These are phyloP conservation scores for Tylopilus sp. DNA, from an alignment of 768 basidiomycete species.

Conservation along the genomic window DNA sequence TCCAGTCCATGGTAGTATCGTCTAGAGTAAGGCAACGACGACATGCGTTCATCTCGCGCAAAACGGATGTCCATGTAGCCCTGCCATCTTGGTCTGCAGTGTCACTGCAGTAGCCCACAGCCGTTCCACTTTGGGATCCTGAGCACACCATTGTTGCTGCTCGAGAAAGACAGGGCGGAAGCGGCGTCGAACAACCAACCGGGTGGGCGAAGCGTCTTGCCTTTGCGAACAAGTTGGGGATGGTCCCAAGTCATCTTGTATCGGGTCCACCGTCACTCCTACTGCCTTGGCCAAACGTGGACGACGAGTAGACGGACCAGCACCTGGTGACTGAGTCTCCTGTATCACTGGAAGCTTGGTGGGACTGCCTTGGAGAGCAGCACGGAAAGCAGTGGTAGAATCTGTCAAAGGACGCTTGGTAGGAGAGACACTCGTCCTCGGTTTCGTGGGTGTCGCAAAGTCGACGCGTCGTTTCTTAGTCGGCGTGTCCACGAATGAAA, in stretches of 20 bases:
- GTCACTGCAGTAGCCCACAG: conserved; percentile 21
- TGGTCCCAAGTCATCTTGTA: conserved; percentile 24
- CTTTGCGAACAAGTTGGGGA: conserved; percentile 18
- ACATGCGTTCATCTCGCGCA: too few species aligned
- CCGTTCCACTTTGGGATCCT: conserved; percentile 36
- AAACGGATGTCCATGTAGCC: not conserved
- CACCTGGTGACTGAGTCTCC: not conserved
- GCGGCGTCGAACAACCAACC: conserved; percentile 30
- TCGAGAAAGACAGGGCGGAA: conserved; percentile 50
- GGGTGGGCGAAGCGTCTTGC: conserved; percentile 8
- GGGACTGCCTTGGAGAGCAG: conserved; percentile 11
- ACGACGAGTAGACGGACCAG: conserved; percentile 24
- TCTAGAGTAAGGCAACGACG: too few species aligned
- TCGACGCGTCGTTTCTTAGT: conserved; percentile 39
- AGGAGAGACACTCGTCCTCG: conserved; percentile 12
- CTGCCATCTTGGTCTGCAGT: conserved; percentile 14
- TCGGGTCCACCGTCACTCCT: not conserved
- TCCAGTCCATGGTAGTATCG: too few species aligned
- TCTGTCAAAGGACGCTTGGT: not conserved
- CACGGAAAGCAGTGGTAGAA: conserved; percentile 17
- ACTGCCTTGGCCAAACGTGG: conserved; percentile 10
- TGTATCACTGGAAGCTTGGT: not conserved
- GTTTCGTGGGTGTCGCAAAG: conserved; percentile 11
- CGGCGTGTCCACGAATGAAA: conserved; percentile 39
- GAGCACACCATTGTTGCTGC: conserved; percentile 44